Base-by-base conservation (phyloP, 495 filamentous ascomycete genomes). In the Penicillium argentinense region DNA sequence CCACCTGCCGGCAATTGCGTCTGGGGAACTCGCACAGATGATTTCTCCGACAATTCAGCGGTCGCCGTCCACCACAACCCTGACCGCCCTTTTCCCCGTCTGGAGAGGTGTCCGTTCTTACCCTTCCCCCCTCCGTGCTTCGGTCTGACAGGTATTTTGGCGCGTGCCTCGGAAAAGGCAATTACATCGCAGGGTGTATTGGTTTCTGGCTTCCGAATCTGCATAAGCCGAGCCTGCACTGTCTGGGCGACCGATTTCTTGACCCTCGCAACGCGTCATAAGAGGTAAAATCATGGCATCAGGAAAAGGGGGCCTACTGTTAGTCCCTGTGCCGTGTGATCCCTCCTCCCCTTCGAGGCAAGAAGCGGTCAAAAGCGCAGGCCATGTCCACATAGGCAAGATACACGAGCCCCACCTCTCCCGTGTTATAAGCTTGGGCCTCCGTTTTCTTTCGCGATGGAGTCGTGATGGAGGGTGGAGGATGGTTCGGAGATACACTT, bases 21-120 rank as follows among this genome's bases (percentile, higher is more conserved):
- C 45, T 29, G 45, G 40, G 45, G 33, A 29, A 16, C 32, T 22
- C 42, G 16, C 12, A 18, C 13, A 37, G 17, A 22, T 26, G 30
- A 47, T 42, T 47, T 54, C 43, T 48, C 41, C 51, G 44, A 44
- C 13, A 29, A 27, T 42, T 42, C 45, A 28, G 34, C 39, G 44
- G 19, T 17, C n/a, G n/a, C n/a, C n/a, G n/a, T n/a, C n/a, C n/a
- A n/a, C n/a, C n/a, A n/a, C n/a, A n/a, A n/a, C n/a, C 19, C 32
- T 52, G 52, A 56, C 59, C 59, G 56, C 59, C 44, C 19, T 48
- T 57, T 39, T 24, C n/a, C n/a, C n/a, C n/a, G n/a, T n/a, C n/a
- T n/a, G n/a, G n/a, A n/a, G n/a, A n/a, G n/a, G n/a, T n/a, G n/a
- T n/a, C n/a, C n/a, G n/a, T n/a, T 49, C 9, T 29, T 38, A 7